Conservation (phyloP, 805 yeast genomes). For the Cyberlindnera amylophila region DNA sequence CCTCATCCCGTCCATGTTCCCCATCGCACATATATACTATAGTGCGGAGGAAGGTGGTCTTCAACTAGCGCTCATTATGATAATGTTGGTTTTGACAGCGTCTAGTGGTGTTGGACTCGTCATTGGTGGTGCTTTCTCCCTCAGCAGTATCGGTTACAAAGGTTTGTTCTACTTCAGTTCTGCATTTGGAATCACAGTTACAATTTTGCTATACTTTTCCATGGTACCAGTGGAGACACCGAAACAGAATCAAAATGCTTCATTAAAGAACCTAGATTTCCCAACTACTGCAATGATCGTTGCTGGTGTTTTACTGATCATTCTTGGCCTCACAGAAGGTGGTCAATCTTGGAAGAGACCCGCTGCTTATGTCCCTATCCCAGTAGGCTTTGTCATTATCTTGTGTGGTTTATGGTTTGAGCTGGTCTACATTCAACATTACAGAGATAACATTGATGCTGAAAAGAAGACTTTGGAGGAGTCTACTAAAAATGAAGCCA, state of each 20-base stretch:
- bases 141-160: conserved; percentile 35
- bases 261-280: conserved; percentile 31
- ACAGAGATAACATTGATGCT: conserved; percentile 10
- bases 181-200: conserved; percentile 27
- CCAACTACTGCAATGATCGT: conserved; percentile 32
- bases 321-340: conserved; percentile 43
- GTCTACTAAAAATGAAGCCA: too few relatives aligned
- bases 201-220: conserved; percentile 27
- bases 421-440: conserved; percentile 18
- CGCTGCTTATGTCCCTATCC: conserved; percentile 37
- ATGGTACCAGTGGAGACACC: conserved; percentile 22
- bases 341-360: conserved; percentile 41
- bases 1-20: conserved; percentile 36
- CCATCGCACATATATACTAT: conserved; percentile 30
- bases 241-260: conserved; percentile 5
- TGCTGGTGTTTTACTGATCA: conserved; percentile 34
- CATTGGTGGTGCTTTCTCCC: conserved; percentile 43
- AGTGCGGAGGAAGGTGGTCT: conserved; percentile 24
- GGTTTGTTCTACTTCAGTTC: conserved; percentile 36
- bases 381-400: conserved; percentile 35
- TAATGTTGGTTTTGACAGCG: conserved; percentile 29
- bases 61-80: conserved; percentile 25
- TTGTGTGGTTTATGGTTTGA: conserved; percentile 30
- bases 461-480: too few relatives aligned
- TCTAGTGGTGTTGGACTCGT: conserved; percentile 37